Percentiles rank a stretch among this genome's conserved stretches.
Conservation (phyloP, 169 alveolate species). For the Cryptosporidium canis region DNA sequence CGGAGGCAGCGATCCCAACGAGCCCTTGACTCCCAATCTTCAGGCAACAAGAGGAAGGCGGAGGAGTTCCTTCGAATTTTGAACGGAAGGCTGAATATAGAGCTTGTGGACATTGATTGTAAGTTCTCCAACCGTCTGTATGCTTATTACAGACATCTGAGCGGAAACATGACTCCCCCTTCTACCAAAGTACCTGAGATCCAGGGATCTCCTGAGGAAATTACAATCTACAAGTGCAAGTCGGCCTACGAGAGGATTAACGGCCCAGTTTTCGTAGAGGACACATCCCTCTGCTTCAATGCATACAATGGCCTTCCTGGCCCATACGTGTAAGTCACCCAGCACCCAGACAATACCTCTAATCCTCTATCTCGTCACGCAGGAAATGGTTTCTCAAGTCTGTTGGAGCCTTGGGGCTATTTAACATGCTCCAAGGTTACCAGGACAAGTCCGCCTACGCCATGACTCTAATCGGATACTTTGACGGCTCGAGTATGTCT, state of each 20-base stretch:
- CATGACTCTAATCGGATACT: slow-evolving; percentile 84
- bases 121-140: neutral
- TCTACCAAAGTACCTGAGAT: slow-evolving; percentile 80
- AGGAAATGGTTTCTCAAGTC: slow-evolving; percentile 90
- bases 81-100: neutral
- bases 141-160: too few relatives aligned
- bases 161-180: too few relatives aligned
- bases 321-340: slow-evolving; percentile 87
- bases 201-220: slow-evolving; percentile 82
- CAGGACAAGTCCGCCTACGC: slow-evolving; percentile 89
- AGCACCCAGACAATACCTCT: neutral
- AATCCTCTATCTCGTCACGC: neutral
- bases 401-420: slow-evolving; percentile 88
- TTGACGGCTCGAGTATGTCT: slow-evolving; percentile 76
- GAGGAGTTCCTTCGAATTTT: slow-evolving; percentile 30
- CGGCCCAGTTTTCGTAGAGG: slow-evolving; percentile 89
- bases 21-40: neutral
- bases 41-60: slow-evolving; percentile 25
- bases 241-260: slow-evolving; percentile 78
- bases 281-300: slow-evolving; percentile 91
- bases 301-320: slow-evolving; percentile 94
- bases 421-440: slow-evolving; percentile 85
- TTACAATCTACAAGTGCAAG: slow-evolving; percentile 81
- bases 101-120: slow-evolving; percentile 23
- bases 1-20: neutral